A percentile compares a stretch with the other conserved stretches of the same genome.
Evolutionary conservation across 306 rosid species (phyloP).

Genomic region (Sindora glabra): DNA sequence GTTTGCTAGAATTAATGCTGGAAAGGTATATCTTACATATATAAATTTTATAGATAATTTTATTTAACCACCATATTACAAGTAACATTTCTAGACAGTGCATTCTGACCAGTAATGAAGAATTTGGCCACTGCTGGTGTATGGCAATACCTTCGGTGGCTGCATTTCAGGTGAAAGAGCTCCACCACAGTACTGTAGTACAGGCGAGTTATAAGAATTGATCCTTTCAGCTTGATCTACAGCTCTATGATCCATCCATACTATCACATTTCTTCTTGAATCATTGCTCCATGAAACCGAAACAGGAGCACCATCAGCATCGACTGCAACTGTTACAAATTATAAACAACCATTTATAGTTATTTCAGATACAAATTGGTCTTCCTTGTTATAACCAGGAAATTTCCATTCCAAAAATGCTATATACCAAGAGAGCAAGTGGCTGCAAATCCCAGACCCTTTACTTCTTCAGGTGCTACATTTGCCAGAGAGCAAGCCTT

Average conservation of each 20-base stretch:
- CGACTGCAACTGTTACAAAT: slow-evolving; percentile 71
- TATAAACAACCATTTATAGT: slow-evolving; percentile 15
- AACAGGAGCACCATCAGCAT: slow-evolving; percentile 88
- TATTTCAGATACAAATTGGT: not conserved
- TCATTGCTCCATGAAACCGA: slow-evolving; percentile 85
- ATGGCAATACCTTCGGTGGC: slow-evolving; percentile 88
- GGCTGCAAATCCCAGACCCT: slow-evolving; percentile 85
- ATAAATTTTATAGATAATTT: not conserved
- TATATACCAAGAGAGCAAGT: slow-evolving; percentile 90
- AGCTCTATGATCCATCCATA: slow-evolving; percentile 99
- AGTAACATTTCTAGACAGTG: slow-evolving; percentile 8
- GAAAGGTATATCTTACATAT: not conserved
- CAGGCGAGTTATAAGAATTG: slow-evolving; percentile 71
- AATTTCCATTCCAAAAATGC: not conserved
- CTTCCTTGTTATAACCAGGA: not conserved
- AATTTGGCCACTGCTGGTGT: no score
- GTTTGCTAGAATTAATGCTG: not conserved
- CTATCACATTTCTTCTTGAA: slow-evolving; percentile 89
- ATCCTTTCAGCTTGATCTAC: slow-evolving; percentile 88
- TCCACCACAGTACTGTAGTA: slow-evolving; percentile 88
- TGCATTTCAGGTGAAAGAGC: slow-evolving; percentile 98
- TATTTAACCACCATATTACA: slow-evolving; percentile 4
- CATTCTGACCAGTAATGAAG: no score
- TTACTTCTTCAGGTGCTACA: slow-evolving; percentile 60
- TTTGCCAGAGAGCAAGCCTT: slow-evolving; percentile 67